A percentile compares a stretch with the other conserved stretches of the same genome.
phyloP scores from a whole-genome alignment of 2,329 filamentous ascomycete species.

The Emericellopsis cladophorae region DNA sequence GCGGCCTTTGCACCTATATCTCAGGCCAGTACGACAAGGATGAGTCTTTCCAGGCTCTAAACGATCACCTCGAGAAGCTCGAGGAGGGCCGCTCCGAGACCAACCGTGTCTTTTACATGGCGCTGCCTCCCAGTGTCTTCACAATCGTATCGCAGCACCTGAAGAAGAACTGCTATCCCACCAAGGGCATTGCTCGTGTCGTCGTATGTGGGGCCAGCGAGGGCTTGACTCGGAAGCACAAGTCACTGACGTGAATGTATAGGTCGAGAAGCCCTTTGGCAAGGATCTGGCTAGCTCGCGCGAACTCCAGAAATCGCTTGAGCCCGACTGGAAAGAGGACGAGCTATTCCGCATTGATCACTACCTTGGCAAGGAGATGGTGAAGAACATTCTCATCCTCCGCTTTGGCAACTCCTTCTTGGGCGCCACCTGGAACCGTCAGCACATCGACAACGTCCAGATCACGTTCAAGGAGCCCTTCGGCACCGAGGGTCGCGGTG shows the following conservation, averaged over 20 bases:
- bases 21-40: constrained; percentile 98
- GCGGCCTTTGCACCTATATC: constrained; percentile 77
- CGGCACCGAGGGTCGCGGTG: constrained; percentile 91
- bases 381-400: constrained; percentile 98
- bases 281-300: constrained; percentile 92
- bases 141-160: constrained; percentile 94
- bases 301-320: constrained; percentile 85
- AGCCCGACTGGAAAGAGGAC: constrained; percentile 97
- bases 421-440: constrained; percentile 95
- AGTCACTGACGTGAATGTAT: constrained; percentile 4
- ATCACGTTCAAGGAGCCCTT: constrained; percentile 99
- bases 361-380: constrained; percentile 99
- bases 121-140: constrained; percentile 92
- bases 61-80: constrained; percentile 73
- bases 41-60: constrained; percentile 78
- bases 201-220: constrained; percentile 44
- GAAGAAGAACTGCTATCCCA: constrained; percentile 94
- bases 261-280: constrained; percentile 99
- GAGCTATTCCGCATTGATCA: constrained; percentile 99
- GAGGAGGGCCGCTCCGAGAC: constrained; percentile 74
- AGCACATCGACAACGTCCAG: constrained; percentile 98
- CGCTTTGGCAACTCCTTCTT: constrained; percentile 99
- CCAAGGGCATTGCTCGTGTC: constrained; percentile 79
- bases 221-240: neutral
- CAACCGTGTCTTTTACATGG: constrained; percentile 98